phyloP scores from a whole-genome alignment of 768 basidiomycete genomes.

The Suillus plorans region DNA sequence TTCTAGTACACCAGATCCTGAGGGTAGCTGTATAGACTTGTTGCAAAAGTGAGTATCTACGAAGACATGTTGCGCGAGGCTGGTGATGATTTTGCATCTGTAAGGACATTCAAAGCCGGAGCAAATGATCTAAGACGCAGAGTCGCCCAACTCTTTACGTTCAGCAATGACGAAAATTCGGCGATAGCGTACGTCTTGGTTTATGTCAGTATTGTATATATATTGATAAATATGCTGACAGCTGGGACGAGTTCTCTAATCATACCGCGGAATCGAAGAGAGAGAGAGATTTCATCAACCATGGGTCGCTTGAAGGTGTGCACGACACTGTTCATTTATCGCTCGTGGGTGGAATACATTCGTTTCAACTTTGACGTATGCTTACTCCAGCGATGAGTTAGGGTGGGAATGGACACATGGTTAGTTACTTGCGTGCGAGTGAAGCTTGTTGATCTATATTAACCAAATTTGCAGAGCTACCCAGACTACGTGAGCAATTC shows the following conservation, averaged over 20 bases:
- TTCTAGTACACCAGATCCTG: conserved; percentile 8
- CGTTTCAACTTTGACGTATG: neutral
- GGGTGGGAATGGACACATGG: conserved; percentile 30
- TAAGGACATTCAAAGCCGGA: conserved; percentile 18
- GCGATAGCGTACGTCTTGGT: conserved; percentile 11
- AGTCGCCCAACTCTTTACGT: conserved; percentile 21
- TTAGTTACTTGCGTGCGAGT: conserved; percentile 6
- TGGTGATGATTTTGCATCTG: neutral
- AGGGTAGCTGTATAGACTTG: conserved; percentile 12
- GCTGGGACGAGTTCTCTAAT: conserved; percentile 31
- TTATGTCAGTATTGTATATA: neutral
- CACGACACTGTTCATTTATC: conserved; percentile 20
- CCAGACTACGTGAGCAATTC: conserved; percentile 22
- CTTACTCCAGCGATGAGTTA: conserved; percentile 4
- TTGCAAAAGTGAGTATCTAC: conserved; percentile 17
- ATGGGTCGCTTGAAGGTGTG: conserved; percentile 22
- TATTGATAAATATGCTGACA: conserved; percentile 9
- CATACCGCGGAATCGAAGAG: conserved; percentile 19
- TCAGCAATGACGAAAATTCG: conserved; percentile 13
- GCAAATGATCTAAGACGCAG: conserved; percentile 14
- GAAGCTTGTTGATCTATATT: neutral
- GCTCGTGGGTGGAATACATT: conserved; percentile 15
- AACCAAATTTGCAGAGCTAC: conserved; percentile 11
- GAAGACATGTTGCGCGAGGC: neutral
- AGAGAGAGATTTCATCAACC: conserved; percentile 9